phyloP scores from a whole-genome alignment of 306 rosid species.

The Vigna mungo region DNA sequence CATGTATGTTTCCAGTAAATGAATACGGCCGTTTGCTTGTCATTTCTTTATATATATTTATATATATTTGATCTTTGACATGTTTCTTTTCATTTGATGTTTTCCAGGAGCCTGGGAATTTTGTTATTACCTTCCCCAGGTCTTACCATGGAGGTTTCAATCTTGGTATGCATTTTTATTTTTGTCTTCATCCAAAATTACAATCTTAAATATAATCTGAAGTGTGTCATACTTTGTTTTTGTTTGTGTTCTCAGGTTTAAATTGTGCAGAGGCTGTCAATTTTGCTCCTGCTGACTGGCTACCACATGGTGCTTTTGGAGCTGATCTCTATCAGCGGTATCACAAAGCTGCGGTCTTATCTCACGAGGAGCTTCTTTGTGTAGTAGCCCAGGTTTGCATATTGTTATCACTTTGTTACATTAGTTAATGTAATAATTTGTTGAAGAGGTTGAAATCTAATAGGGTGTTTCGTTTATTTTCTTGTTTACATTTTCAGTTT shows the following conservation, averaged over 20 bases:
- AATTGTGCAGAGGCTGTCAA: constrained; percentile 99
- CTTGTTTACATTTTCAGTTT: constrained; percentile 12
- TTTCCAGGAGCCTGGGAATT: constrained; percentile 95
- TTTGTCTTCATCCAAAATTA: constrained; percentile 40
- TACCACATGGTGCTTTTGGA: constrained; percentile 94
- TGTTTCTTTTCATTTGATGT: constrained; percentile 43
- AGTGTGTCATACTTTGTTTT: constrained; percentile 31
- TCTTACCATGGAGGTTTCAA: constrained; percentile 98
- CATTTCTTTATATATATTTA: constrained; percentile 17
- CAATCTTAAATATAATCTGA: constrained; percentile 35
- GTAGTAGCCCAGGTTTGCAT: constrained; percentile 83
- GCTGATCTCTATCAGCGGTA: constrained; percentile 88
- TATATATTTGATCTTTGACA: constrained; percentile 29
- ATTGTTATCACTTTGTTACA: constrained; percentile 35
- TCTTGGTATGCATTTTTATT: constrained; percentile 67
- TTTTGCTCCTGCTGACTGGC: constrained; percentile 99
- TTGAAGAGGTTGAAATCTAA: constrained; percentile 32
- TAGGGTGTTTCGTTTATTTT: constrained; percentile 21
- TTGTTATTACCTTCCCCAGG: constrained; percentile 94
- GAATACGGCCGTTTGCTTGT: constrained; percentile 24
- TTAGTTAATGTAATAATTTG: constrained; percentile 21
- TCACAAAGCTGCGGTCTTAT: constrained; percentile 87
- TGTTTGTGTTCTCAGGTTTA: constrained; percentile 68
- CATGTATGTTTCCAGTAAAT: constrained; percentile 40
- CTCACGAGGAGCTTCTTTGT: constrained; percentile 96